Evolutionary conservation across 768 basidiomycete genomes (phyloP).

Genomic region (Auricularia sp.): DNA sequence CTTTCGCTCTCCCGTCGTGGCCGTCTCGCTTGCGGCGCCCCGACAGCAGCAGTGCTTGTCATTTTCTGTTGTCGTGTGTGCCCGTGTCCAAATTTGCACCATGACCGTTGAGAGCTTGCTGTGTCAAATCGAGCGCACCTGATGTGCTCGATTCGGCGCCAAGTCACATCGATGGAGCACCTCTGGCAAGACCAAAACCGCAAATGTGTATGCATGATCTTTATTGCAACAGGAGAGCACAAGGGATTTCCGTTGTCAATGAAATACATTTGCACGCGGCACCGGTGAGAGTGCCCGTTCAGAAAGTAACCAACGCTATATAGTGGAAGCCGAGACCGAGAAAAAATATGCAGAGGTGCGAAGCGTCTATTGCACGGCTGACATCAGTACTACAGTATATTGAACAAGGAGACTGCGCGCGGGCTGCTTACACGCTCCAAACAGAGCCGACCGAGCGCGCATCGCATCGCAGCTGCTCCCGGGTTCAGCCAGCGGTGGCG

Average conservation of each 20-base stretch:
- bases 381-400: neutral
- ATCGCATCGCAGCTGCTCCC: neutral
- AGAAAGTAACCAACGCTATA: neutral
- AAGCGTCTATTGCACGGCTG: neutral
- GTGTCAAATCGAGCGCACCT: too few relatives aligned
- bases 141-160: too few relatives aligned
- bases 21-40: constrained; percentile 12
- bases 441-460: too few relatives aligned
- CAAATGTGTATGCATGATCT: too few relatives aligned
- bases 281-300: neutral
- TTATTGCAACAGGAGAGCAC: neutral
- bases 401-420: neutral
- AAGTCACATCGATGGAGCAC: too few relatives aligned
- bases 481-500: neutral
- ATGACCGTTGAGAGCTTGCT: too few relatives aligned
- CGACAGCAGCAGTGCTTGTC: neutral
- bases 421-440: neutral
- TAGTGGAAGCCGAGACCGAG: neutral
- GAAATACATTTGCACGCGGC: neutral
- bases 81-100: too few relatives aligned
- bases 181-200: too few relatives aligned
- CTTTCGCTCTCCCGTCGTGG: constrained; percentile 7
- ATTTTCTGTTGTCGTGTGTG: too few relatives aligned
- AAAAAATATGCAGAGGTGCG: neutral
- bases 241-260: neutral